Conservation (phyloP, 805 yeast species). For the Cyberlindnera veronae region DNA sequence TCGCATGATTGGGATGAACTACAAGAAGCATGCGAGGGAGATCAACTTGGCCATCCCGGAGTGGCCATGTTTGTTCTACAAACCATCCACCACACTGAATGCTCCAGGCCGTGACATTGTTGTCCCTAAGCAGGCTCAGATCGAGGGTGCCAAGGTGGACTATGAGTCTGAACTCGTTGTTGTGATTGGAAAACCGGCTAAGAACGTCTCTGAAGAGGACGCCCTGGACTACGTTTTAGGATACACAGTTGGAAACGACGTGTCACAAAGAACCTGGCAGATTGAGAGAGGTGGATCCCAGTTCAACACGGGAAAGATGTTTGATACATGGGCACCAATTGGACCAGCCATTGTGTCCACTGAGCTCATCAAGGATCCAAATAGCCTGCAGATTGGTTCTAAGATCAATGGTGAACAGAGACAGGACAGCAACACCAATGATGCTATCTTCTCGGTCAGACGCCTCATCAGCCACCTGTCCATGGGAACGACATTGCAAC, state of each 20-base stretch:
- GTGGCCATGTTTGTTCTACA: slow-evolving; percentile 48
- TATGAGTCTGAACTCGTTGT: slow-evolving; percentile 54
- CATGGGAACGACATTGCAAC: slow-evolving; percentile 48
- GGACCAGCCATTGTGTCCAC: slow-evolving; percentile 51
- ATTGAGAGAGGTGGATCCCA: slow-evolving; percentile 50
- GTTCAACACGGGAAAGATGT: slow-evolving; percentile 49
- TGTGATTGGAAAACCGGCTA: slow-evolving; percentile 49
- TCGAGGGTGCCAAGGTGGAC: slow-evolving; percentile 35
- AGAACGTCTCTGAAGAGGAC: slow-evolving; percentile 38
- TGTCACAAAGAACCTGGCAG: slow-evolving; percentile 58
- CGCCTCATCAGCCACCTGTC: slow-evolving; percentile 43
- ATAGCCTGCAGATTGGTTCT: slow-evolving; percentile 36
- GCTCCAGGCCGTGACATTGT: slow-evolving; percentile 42
- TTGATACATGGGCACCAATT: slow-evolving; percentile 54
- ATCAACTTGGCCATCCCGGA: slow-evolving; percentile 39
- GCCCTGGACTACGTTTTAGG: slow-evolving; percentile 49
- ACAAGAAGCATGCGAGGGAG: slow-evolving; percentile 41
- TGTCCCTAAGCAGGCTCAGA: slow-evolving; percentile 39
- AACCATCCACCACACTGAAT: slow-evolving; percentile 43
- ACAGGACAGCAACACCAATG: slow-evolving; percentile 44
- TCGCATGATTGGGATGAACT: slow-evolving; percentile 51
- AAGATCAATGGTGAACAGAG: slow-evolving; percentile 45
- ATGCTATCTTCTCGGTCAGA: slow-evolving; percentile 46
- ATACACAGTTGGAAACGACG: slow-evolving; percentile 52
- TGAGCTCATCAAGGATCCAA: slow-evolving; percentile 26